These are phyloP conservation scores for Stygiomarasmius scandens DNA, from an alignment of 1,284 basidiomycete species.

Conservation along the genomic window DNA sequence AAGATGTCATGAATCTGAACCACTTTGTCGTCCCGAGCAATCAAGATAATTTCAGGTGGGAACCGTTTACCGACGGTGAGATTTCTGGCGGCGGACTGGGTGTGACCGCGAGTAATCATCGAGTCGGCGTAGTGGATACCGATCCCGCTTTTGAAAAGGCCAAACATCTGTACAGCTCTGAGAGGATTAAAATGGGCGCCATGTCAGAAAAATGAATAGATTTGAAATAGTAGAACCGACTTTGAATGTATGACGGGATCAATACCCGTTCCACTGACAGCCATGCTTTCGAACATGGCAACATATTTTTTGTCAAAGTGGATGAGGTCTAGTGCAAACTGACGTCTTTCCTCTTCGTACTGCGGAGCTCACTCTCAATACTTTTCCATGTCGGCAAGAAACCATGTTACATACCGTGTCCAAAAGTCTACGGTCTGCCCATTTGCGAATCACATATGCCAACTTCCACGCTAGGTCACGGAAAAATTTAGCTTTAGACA, in stretches of 20 bases:
- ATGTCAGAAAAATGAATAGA: neutral
- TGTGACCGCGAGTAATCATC: neutral
- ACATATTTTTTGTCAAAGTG: constrained; percentile 1
- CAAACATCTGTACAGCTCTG: neutral
- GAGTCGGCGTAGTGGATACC: constrained; percentile 1
- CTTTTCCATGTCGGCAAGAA: neutral
- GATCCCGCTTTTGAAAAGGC: neutral
- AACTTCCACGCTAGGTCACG: constrained; percentile 3
- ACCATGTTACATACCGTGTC: neutral
- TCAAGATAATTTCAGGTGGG: neutral
- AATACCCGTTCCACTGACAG: neutral
- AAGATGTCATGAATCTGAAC: constrained; percentile 1
- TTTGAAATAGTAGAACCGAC: neutral
- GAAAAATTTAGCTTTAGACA: neutral
- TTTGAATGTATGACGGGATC: neutral
- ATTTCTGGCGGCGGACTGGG: neutral
- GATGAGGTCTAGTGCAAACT: constrained; percentile 2
- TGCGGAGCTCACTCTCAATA: neutral
- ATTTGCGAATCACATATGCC: neutral
- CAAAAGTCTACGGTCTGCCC: neutral
- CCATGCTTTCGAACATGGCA: neutral
- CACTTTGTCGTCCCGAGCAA: neutral
- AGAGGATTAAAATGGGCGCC: neutral
- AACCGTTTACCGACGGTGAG: constrained; percentile 1
- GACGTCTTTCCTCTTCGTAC: constrained; percentile 5